Conservation (phyloP, 768 basidiomycete genomes). For the Epithele typhae region DNA sequence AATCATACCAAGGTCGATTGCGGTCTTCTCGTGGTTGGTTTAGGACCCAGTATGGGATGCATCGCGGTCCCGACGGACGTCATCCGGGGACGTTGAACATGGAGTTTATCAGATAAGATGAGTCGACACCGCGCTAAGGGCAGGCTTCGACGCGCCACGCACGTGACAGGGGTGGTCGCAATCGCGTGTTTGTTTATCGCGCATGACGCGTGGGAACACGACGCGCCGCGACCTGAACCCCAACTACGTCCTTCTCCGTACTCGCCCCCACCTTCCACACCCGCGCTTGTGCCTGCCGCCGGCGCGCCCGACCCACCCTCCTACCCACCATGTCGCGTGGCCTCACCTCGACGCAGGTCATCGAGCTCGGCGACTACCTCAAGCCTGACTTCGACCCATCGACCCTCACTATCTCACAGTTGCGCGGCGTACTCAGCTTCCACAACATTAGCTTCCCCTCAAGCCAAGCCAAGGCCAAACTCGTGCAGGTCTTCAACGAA, state of each 20-base stretch:
- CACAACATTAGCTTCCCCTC: slow-evolving; percentile 74
- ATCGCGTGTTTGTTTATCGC: slow-evolving; percentile 12
- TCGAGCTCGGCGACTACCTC: slow-evolving; percentile 73
- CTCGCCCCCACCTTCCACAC: background rate
- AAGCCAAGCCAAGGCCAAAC: slow-evolving; percentile 72
- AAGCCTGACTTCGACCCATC: slow-evolving; percentile 72
- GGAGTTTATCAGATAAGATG: too few relatives aligned
- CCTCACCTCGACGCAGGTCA: slow-evolving; percentile 73
- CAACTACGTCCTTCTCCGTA: slow-evolving; percentile 16
- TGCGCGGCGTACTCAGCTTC: slow-evolving; percentile 71
- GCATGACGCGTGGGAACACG: slow-evolving; percentile 15
- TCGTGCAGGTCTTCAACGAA: slow-evolving; percentile 73
- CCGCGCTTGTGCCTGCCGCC: slow-evolving; percentile 6
- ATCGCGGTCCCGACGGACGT: too few relatives aligned
- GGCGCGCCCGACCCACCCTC: slow-evolving; percentile 14
- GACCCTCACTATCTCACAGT: slow-evolving; percentile 73
- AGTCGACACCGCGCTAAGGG: too few relatives aligned
- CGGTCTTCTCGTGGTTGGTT: too few relatives aligned
- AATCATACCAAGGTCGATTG: too few relatives aligned
- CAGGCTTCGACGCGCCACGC: too few relatives aligned
- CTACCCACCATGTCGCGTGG: slow-evolving; percentile 55
- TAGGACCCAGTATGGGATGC: too few relatives aligned
- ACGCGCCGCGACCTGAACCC: slow-evolving; percentile 21
- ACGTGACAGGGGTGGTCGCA: slow-evolving; percentile 7
- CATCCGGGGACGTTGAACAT: too few relatives aligned